phyloP scores from a whole-genome alignment of 2,329 filamentous ascomycete species.

The Fusarium austroafricanum region DNA sequence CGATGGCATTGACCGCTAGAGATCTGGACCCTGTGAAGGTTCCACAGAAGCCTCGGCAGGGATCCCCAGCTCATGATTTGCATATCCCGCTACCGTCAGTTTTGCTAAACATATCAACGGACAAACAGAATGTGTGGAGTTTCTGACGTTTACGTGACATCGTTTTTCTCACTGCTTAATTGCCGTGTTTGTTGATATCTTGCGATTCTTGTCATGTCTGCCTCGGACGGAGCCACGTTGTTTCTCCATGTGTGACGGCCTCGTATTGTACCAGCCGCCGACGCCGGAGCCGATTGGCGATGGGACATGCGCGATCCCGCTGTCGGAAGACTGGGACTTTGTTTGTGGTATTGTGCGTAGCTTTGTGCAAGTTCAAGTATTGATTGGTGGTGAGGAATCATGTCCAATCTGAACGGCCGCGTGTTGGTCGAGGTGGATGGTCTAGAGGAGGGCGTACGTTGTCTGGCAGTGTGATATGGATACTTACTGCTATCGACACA shows the following conservation, averaged over 20 bases:
- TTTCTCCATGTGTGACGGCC: slow-evolving; percentile 2
- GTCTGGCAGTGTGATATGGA: not conserved
- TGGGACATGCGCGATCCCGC: slow-evolving; percentile 6
- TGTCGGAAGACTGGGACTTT: slow-evolving; percentile 1
- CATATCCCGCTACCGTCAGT: slow-evolving; percentile 23
- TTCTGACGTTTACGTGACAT: slow-evolving; percentile 17
- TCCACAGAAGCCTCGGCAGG: slow-evolving; percentile 27
- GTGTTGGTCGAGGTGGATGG: not conserved
- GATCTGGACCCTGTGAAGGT: slow-evolving; percentile 14
- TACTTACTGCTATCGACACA: not conserved
- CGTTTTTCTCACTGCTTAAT: slow-evolving; percentile 6
- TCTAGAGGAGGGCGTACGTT: not conserved
- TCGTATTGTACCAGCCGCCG: slow-evolving; percentile 22
- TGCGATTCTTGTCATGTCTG: not conserved
- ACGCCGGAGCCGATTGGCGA: slow-evolving; percentile 27
- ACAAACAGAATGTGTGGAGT: slow-evolving; percentile 4
- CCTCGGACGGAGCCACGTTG: slow-evolving; percentile 22
- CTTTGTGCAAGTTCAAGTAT: slow-evolving; percentile 11
- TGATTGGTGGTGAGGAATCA: slow-evolving; percentile 7
- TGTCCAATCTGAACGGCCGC: not conserved
- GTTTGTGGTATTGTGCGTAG: slow-evolving; percentile 5
- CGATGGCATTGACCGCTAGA: slow-evolving; percentile 39
- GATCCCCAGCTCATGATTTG: slow-evolving; percentile 33
- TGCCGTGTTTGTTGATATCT: slow-evolving; percentile 5
- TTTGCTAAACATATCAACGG: slow-evolving; percentile 40